phyloP scores from a whole-genome alignment of 176 grass and related monocot species.

The Cenchrus americanus region DNA sequence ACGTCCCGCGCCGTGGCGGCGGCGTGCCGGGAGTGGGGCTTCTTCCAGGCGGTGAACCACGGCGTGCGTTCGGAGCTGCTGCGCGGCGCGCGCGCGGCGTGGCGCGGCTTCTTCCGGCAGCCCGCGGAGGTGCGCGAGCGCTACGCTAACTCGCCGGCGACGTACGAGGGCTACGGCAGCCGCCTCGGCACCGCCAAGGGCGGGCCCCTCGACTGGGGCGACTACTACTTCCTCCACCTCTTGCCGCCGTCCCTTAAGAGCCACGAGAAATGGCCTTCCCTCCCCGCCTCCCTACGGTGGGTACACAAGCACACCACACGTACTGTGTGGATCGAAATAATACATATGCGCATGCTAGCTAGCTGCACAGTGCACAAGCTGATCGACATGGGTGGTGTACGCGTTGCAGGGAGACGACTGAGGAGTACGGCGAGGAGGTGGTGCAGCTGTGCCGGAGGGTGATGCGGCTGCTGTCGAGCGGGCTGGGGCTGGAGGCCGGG shows the following conservation, averaged over 20 bases:
- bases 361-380: too few species aligned
- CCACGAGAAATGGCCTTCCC: slow-evolving; percentile 79
- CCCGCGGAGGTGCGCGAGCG: slow-evolving; percentile 66
- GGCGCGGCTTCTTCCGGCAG: slow-evolving; percentile 68
- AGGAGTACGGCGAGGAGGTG: slow-evolving; percentile 69
- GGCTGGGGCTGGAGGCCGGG: slow-evolving; percentile 55
- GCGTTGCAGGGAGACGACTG: slow-evolving; percentile 55
- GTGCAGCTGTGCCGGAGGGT: slow-evolving; percentile 52
- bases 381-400: too few species aligned
- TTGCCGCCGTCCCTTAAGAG: slow-evolving; percentile 57
- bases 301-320: too few species aligned
- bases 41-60: slow-evolving; percentile 95
- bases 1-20: slow-evolving; percentile 43
- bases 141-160: slow-evolving; percentile 75
- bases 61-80: slow-evolving; percentile 61
- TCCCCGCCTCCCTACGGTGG: slow-evolving; percentile 55
- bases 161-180: slow-evolving; percentile 96
- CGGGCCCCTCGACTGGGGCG: slow-evolving; percentile 75
- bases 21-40: slow-evolving; percentile 75
- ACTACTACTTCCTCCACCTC: slow-evolving; percentile 88
- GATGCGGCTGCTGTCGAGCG: slow-evolving; percentile 56
- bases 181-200: slow-evolving; percentile 65
- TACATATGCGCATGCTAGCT: too few species aligned
- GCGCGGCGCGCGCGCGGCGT: slow-evolving; percentile 41
- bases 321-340: too few species aligned